Base-by-base conservation (phyloP, 768 basidiomycete species). In the Russula vinacea region DNA sequence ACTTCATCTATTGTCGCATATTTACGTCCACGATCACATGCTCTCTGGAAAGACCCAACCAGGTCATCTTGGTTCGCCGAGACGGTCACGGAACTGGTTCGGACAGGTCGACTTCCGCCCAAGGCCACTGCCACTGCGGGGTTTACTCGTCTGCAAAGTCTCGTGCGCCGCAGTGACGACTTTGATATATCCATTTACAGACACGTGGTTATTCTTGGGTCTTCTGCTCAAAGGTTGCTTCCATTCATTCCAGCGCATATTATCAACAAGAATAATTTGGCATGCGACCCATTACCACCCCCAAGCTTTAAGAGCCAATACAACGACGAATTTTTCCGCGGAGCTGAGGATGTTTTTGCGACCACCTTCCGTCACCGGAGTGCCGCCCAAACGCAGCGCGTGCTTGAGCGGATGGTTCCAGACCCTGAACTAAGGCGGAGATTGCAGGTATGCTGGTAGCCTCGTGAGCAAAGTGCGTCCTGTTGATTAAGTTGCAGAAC, bases 251-350 rank as follows among this genome's bases (percentile, higher is more conserved):
- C 92, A 0, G 76, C 78, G 14, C 69, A 76, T 5, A 78, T 90
- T 5, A 74, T 83, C 14, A 75, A 79, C 5, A 76, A 75, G 14
- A 82, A 84, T 60, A 80, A 84, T 7, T 77, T 91, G 65, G 84
- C 88, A 10, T 97, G 88, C 69, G 96, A 98, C 71, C 94, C 95
- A 0, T 77, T 96, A 2, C 93, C 95, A 0, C 94, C 95, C 0
- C 76, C 75, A 7, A 80, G 81, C 1, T 75, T 81, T 2, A 70
- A 84, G 2, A 88, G 80, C 39, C 72, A 70, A 45, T 97, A 97
- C 74, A 81, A 93, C 66, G 76, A 80, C 4, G 73, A 73, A n/a
- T 97, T 94, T 75, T 95, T 98, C 77, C 76, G 74, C 17, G 83
- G 84, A 2, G 76, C 80, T 3, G 85, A 86, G 57, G 86, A 88